Base-by-base conservation (phyloP, 2,329 filamentous ascomycete genomes). In the Lasiodiplodia theobromae region DNA sequence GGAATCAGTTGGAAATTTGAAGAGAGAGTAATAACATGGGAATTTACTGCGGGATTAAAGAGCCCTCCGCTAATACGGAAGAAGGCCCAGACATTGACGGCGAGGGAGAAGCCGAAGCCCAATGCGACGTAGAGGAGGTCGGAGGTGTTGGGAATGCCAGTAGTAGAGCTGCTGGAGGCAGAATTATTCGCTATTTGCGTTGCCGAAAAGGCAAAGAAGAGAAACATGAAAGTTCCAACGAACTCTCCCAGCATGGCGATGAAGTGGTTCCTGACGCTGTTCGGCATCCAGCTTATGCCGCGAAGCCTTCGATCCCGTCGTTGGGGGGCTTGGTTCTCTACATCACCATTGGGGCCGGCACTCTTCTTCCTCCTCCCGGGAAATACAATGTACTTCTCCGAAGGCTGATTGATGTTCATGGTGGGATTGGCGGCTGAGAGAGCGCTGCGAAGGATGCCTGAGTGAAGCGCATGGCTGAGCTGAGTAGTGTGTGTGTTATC, bases 211-310 rank as follows among this genome's bases (percentile, higher is more conserved):
- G 76, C 76, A 72, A 81, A 80, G 74, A 80, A 81, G 56, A 81
- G 72, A 73, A 79, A 82, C 44, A 82, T 71, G 69, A 80, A 79
- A 2, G 79, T 80, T 56, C 80, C 80, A 57, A 77, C 74, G 69
- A 81, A 81, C 68, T 82, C 74, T 64, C 83, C 83, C 21, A 82
- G 66, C 76, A 82, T 81, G 66, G 82, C 80, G 69, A 84, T 76
- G 72, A 84, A 73, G 67, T 84, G 75, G 71, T 83, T 81, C 68
- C 78, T 75, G 54, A 72, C 68, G 68, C 73, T 75, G 72, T 84
- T 83, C 4, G 83, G 81, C 57, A 84, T 74, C 77, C 81, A 83
- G 71, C 76, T 74, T 58, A 81, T 73, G 62, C 77, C 77, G 21
- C 76, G 74, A 4, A 82, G 67, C n/a, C 80, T 79, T 53, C 73